phyloP scores from a whole-genome alignment of 2,329 filamentous ascomycete genomes.

The Cryphonectria carpinicola region DNA sequence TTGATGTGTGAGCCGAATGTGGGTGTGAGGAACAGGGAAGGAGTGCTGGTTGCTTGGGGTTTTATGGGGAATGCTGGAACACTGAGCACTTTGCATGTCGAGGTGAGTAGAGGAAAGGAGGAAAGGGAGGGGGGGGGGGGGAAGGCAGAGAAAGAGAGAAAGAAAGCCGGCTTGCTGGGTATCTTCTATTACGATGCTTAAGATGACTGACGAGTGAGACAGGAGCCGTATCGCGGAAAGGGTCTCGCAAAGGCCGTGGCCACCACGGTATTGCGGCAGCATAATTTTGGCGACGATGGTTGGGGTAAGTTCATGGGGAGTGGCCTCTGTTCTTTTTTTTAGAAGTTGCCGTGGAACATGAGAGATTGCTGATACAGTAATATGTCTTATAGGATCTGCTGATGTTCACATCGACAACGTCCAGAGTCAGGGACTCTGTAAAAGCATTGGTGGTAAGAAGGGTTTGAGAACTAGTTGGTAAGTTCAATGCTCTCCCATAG shows the following conservation, averaged over 20 bases:
- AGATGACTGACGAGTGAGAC: conserved; percentile 6
- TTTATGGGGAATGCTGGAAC: conserved; percentile 53
- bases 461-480: conserved; percentile 65
- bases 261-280: conserved; percentile 59
- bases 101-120: conserved; percentile 29
- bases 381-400: conserved; percentile 47
- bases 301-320: conserved; percentile 43
- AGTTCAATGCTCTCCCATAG: conserved; percentile 33
- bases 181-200: neutral
- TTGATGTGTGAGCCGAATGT: conserved; percentile 51
- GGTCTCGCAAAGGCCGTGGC: conserved; percentile 67
- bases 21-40: conserved; percentile 50
- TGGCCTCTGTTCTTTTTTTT: neutral
- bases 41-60: conserved; percentile 64
- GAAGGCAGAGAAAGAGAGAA: too few relatives aligned
- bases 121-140: neutral
- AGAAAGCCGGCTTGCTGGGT: neutral
- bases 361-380: neutral
- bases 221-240: conserved; percentile 59
- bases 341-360: too few relatives aligned
- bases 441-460: conserved; percentile 60
- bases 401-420: conserved; percentile 66
- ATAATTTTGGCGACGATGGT: conserved; percentile 53
- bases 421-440: conserved; percentile 65
- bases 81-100: conserved; percentile 35